Evolutionary conservation across 2,329 filamentous ascomycete species (phyloP), one percentile per base, ranked within the genome.

Genomic region (Aspergillus ochraceoroseus): DNA sequence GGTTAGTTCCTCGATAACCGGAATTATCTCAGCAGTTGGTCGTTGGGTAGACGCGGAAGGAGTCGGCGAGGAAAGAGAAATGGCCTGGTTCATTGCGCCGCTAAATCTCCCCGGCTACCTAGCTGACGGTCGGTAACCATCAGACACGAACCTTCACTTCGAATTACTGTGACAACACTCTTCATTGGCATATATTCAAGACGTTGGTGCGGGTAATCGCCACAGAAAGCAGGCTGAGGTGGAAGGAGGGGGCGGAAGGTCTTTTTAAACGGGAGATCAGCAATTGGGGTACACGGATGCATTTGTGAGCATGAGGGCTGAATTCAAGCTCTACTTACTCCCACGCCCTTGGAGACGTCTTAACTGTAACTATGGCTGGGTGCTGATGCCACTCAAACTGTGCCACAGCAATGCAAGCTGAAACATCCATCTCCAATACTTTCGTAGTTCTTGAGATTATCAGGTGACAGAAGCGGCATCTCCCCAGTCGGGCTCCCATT

Each of bases 1-100:
- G 32, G 61, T 60, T 32, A 70, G 52, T 41, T 62, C 55, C n/a
- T 62, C 57, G 37, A 70, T 55, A 13, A 62, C 49, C 17, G 66
- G 64, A 7, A 53, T 51, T 39, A 69, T 53, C 46, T 68, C 65
- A 30, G 59, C 54, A 31, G 55, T 56, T 30, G 67, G 51, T 45
- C 57, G 59, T 49, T 65, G 59, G 32, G 56, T 55, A 40, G 59
- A 57, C 46, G 50, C 56, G 42, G 58, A 58, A 25, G 54, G 55
- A 32, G 56, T 58, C 41, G 58, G 48, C 37, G 54, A 48, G 35
- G 46, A 47, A 46, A 51, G 48, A 39, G 57, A 52, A 52, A 52
- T 55, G 54, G 45, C 52, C 54, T 56, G 51, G 50, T 46, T 55
- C 55, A 58, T 58, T 40, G 51, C 53, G 54, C 49, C 48, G 52